Base-by-base conservation (phyloP, 2,329 filamentous ascomycete species). In the Metarhizium guizhouense region DNA sequence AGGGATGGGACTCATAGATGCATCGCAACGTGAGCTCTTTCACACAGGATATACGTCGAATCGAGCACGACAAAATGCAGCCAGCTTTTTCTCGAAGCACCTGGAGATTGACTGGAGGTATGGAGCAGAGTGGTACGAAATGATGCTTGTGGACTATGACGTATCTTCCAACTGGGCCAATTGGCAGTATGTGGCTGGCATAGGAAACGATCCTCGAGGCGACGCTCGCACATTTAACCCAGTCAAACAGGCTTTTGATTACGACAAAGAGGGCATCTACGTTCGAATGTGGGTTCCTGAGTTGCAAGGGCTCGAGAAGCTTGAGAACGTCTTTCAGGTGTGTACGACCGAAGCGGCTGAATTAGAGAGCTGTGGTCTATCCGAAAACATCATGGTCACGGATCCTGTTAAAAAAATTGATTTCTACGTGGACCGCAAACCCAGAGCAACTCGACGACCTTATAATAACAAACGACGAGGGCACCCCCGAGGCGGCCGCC, bases 61-160 rank as follows among this genome's bases (percentile, higher is more conserved):
- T 64, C 79, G 88, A 14, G 84, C 87, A 0, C 75, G 88, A 2
- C 87, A 92, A 67, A 91, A 92, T 54, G 86, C 90, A 1, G 88
- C 87, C 0, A 86, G 78, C 16, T 93, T 89, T 65, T 72, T 92
- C 1, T 71, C 86, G 0, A 90, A 89, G 61, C 86, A 90, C 58
- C 73, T 92, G 3, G 77, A 78, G 1, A 83, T 93, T 25, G 88
- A 93, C 68, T 94, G 89, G 89, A 81, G 87, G 0, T 77, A 88
- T 14, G 89, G 88, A 0, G 89, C 88, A 0, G 88, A 92, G 66
- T 93, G 87, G 86, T 93, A 92, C 64, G 88, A 93, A 66, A 82
- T 79, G 65, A 73, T 87, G 64, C 76, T 92, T 3, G 75, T 86
- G 34, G 89, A 94, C 66, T 90, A 92, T 65, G 88, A 93, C 61